phyloP scores from a whole-genome alignment of 306 rosid species.

The Pachyrhizus erosus region DNA sequence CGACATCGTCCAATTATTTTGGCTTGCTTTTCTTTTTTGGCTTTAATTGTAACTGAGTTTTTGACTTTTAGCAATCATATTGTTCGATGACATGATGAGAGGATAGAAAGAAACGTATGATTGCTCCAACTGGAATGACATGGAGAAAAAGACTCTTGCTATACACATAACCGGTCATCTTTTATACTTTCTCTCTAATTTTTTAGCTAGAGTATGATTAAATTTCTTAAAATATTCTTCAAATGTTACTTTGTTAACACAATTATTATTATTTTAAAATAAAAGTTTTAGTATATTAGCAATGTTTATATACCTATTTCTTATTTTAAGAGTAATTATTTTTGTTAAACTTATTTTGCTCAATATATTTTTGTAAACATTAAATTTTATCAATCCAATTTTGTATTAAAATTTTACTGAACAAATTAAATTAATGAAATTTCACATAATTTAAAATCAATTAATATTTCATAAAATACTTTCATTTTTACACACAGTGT shows the following conservation, averaged over 20 bases:
- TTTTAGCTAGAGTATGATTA: neutral
- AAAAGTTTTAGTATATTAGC: neutral
- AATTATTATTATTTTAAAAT: too few species aligned
- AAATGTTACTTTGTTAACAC: neutral
- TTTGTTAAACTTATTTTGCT: too few species aligned
- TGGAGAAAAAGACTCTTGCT: neutral
- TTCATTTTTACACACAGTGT: neutral
- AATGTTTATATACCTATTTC: too few species aligned
- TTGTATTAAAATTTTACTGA: too few species aligned
- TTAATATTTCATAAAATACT: neutral
- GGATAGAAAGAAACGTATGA: conserved; percentile 29
- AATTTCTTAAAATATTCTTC: neutral
- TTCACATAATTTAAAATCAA: neutral
- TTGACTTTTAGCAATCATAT: conserved; percentile 48
- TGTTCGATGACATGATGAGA: conserved; percentile 9
- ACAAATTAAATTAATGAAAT: too few species aligned
- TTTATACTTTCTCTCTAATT: neutral
- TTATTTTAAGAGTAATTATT: too few species aligned
- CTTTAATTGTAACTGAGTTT: conserved; percentile 25
- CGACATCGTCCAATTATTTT: conserved; percentile 36
- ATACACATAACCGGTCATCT: neutral
- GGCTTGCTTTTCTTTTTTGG: conserved; percentile 7
- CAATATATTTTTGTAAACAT: too few species aligned
- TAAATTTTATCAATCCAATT: too few species aligned
- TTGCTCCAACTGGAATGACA: conserved; percentile 34